Conservation (phyloP, 2,329 filamentous ascomycete species). For the Pezicula neosporulosa region DNA sequence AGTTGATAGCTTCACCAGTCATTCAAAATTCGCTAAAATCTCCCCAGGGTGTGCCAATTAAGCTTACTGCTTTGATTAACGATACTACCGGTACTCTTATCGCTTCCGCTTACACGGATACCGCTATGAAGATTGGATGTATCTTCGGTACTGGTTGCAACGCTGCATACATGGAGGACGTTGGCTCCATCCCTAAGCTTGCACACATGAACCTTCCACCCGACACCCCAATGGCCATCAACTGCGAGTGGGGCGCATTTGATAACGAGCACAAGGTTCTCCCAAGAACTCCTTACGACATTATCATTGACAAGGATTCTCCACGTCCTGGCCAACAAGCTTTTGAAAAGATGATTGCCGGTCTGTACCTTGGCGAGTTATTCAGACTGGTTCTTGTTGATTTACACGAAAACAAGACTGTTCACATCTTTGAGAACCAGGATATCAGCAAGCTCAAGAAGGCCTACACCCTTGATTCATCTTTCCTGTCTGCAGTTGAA, state of each 20-base stretch:
- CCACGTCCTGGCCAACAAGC: slow-evolving; percentile 91
- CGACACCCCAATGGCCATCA: slow-evolving; percentile 87
- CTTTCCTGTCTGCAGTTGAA: slow-evolving; percentile 90
- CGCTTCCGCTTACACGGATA: slow-evolving; percentile 94
- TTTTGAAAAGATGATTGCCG: slow-evolving; percentile 98
- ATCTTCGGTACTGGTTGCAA: slow-evolving; percentile 99
- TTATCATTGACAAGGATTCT: slow-evolving; percentile 84
- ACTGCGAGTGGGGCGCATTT: slow-evolving; percentile 97
- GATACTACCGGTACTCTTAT: slow-evolving; percentile 97
- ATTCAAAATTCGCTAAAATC: slow-evolving; percentile 11
- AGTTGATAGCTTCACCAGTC: slow-evolving; percentile 14
- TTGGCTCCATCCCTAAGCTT: slow-evolving; percentile 88
- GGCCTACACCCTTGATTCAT: slow-evolving; percentile 86
- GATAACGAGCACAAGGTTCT: slow-evolving; percentile 91
- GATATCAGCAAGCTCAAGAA: slow-evolving; percentile 78
- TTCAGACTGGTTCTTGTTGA: slow-evolving; percentile 87
- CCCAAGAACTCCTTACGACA: slow-evolving; percentile 80
- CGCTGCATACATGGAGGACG: slow-evolving; percentile 95
- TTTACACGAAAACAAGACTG: slow-evolving; percentile 72
- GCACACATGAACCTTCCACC: slow-evolving; percentile 85
- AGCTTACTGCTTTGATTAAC: slow-evolving; percentile 90
- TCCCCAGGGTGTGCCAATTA: slow-evolving; percentile 78
- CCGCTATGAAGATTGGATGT: slow-evolving; percentile 89
- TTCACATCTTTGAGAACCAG: slow-evolving; percentile 78
- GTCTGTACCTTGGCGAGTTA: slow-evolving; percentile 90